Evolutionary conservation across 202 grass and related monocot genomes (phyloP).

Genomic region (Carex arenaria): DNA sequence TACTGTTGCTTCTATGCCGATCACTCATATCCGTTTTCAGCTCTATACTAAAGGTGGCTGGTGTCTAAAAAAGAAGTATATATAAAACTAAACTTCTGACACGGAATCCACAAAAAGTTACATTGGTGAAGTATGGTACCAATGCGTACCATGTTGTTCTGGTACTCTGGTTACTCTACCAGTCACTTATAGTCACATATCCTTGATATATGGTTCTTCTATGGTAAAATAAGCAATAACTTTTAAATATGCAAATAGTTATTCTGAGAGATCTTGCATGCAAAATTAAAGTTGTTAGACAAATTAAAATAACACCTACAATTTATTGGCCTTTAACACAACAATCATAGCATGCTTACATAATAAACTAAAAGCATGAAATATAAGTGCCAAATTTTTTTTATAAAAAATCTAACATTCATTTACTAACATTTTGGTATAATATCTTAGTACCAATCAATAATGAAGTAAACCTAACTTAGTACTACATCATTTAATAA

Average conservation of each 20-base stretch:
- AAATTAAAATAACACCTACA: background rate
- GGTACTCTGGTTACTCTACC: background rate
- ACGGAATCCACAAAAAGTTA: background rate
- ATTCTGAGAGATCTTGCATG: background rate
- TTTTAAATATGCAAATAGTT: background rate
- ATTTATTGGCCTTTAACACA: background rate
- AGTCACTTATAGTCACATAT: background rate
- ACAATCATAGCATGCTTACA: background rate
- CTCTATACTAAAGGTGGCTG: slow-evolving; percentile 69
- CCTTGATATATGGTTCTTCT: background rate
- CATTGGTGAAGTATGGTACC: background rate
- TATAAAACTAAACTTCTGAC: background rate
- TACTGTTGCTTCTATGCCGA: slow-evolving; percentile 41
- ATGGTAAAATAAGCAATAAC: background rate
- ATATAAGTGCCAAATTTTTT: background rate
- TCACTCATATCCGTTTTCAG: slow-evolving; percentile 26
- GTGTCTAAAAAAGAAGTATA: slow-evolving; percentile 42
- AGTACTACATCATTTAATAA: background rate
- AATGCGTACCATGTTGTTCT: background rate
- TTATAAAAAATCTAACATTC: background rate
- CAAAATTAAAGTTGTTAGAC: background rate
- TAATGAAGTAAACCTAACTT: background rate
- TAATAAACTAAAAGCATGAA: background rate
- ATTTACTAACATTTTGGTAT: background rate
- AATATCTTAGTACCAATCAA: background rate